phyloP scores from a whole-genome alignment of 176 grass and related monocot genomes.

The Oryza glumipatula region DNA sequence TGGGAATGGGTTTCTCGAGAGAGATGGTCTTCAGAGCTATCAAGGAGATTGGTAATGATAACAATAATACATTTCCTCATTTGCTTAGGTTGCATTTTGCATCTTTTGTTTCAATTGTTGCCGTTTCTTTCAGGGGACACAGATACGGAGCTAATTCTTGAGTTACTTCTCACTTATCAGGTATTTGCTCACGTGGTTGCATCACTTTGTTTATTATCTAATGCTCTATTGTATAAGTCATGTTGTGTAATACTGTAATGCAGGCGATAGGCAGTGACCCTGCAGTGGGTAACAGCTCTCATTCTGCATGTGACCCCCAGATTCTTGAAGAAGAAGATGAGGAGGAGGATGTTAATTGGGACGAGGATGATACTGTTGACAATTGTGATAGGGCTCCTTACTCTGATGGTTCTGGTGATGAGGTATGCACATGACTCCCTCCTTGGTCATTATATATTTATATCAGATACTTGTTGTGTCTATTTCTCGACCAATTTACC shows the following conservation, averaged over 20 bases:
- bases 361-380: conserved; percentile 40
- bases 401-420: conserved; percentile 54
- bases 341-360: conserved; percentile 49
- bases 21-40: conserved; percentile 57
- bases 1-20: conserved; percentile 62
- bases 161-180: conserved; percentile 73
- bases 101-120: conserved; percentile 12
- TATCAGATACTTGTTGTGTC: neutral
- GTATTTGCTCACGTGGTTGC: conserved; percentile 36
- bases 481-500: conserved; percentile 5
- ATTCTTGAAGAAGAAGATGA: neutral
- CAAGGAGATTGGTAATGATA: conserved; percentile 51
- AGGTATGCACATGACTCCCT: conserved; percentile 44
- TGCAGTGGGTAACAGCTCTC: too few species aligned
- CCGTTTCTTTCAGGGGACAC: conserved; percentile 56
- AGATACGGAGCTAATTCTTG: conserved; percentile 65
- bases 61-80: conserved; percentile 30
- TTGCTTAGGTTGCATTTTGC: conserved; percentile 29
- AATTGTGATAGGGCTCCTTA: conserved; percentile 15
- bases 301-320: too few species aligned
- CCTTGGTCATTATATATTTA: neutral
- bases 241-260: neutral
- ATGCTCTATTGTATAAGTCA: conserved; percentile 24
- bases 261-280: too few species aligned
- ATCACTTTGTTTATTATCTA: conserved; percentile 16